Conservation (phyloP, 2,329 filamentous ascomycete genomes). For the Niveomyces coronatus region DNA sequence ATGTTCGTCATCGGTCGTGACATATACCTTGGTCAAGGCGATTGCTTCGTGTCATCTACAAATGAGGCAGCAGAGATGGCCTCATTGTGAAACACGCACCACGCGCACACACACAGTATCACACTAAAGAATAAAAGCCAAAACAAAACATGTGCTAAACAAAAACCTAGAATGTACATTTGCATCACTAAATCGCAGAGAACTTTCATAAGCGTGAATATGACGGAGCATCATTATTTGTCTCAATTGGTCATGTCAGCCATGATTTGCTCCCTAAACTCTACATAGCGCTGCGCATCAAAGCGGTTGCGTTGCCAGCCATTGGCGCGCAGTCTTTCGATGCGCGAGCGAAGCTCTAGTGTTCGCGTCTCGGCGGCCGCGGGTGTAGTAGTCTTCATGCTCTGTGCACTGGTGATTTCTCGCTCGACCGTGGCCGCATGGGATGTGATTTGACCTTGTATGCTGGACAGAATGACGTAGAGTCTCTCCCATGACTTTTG, state of each 20-base stretch:
- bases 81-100: too few relatives aligned
- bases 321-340: constrained; percentile 41
- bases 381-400: constrained; percentile 18
- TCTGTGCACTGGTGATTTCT: too few relatives aligned
- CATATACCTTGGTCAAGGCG: too few relatives aligned
- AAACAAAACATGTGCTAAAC: too few relatives aligned
- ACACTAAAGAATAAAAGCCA: too few relatives aligned
- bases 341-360: constrained; percentile 38
- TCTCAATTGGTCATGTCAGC: constrained; percentile 31
- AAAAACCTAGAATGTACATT: too few relatives aligned
- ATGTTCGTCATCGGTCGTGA: too few relatives aligned
- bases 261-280: constrained; percentile 39
- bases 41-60: too few relatives aligned
- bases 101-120: too few relatives aligned
- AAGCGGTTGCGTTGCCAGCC: constrained; percentile 49
- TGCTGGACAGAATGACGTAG: constrained; percentile 34
- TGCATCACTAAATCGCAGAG: too few relatives aligned
- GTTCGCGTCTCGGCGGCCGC: constrained; percentile 18
- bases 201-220: neutral
- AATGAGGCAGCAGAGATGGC: too few relatives aligned
- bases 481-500: constrained; percentile 38
- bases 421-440: constrained; percentile 38
- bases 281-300: constrained; percentile 41
- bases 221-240: neutral
- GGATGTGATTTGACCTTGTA: constrained; percentile 37